phyloP scores from a whole-genome alignment of 106 monocot genomes.

The Cymbidium sinense region DNA sequence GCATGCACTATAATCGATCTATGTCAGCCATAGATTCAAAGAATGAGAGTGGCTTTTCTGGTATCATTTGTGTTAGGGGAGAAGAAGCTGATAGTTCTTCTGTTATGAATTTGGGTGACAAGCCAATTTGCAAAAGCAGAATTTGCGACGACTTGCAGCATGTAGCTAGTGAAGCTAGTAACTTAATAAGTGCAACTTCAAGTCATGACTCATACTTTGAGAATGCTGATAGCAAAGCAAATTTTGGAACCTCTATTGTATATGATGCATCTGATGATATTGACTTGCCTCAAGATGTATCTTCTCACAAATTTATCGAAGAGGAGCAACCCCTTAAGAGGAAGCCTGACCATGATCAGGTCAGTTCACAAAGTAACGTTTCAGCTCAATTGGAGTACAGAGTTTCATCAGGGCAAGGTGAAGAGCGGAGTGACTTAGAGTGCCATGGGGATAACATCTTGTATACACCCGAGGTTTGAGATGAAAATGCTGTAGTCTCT shows the following conservation, averaged over 20 bases:
- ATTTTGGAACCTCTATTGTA: slow-evolving; percentile 11
- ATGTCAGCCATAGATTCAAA: slow-evolving; percentile 7
- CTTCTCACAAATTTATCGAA: slow-evolving; percentile 9
- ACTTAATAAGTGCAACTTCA: slow-evolving; percentile 32
- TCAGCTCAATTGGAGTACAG: too few relatives aligned
- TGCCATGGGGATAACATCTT: slow-evolving; percentile 30
- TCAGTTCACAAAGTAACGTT: background rate
- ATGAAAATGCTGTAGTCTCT: slow-evolving; percentile 12
- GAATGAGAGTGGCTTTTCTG: slow-evolving; percentile 34
- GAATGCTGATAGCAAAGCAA: slow-evolving; percentile 48
- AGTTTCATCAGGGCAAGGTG: slow-evolving; percentile 5
- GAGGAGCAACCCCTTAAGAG: background rate
- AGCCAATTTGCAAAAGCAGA: slow-evolving; percentile 19
- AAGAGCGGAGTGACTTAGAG: slow-evolving; percentile 21
- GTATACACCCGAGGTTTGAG: slow-evolving; percentile 14
- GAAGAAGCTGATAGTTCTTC: slow-evolving; percentile 37
- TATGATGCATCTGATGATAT: slow-evolving; percentile 43
- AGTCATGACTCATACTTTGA: slow-evolving; percentile 35
- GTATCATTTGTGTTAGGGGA: slow-evolving; percentile 17
- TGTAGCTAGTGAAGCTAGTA: slow-evolving; percentile 35
- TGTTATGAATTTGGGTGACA: slow-evolving; percentile 9
- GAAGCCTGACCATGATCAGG: too few relatives aligned
- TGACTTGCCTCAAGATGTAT: slow-evolving; percentile 34
- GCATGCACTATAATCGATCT: slow-evolving; percentile 42
- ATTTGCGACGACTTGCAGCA: slow-evolving; percentile 14